Evolutionary conservation across 148 eudicot genomes (phyloP).

Genomic region (Rhododendron henanense): DNA sequence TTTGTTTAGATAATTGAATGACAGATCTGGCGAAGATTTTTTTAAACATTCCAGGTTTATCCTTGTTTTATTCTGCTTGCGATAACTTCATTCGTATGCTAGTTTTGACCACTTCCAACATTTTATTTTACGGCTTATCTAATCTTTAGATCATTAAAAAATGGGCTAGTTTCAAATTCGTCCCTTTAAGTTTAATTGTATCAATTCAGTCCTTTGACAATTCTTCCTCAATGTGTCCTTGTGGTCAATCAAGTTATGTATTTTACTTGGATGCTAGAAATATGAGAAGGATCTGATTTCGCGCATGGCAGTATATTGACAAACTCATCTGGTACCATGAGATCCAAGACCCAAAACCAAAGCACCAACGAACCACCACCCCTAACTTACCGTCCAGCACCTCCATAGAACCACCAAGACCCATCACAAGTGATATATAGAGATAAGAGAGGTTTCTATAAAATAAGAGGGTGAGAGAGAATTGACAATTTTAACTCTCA

Average conservation of each 20-base stretch:
- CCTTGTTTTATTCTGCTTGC: not conserved
- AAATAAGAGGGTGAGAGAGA: no score
- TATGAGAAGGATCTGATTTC: not conserved
- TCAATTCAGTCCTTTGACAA: not conserved
- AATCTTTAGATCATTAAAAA: not conserved
- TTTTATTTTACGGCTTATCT: not conserved
- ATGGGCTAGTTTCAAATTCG: not conserved
- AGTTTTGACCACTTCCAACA: not conserved
- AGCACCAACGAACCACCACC: not conserved
- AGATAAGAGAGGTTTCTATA: no score
- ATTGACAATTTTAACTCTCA: no score
- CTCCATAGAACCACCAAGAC: not conserved
- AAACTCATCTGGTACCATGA: not conserved
- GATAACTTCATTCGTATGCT: not conserved
- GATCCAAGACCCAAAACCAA: not conserved
- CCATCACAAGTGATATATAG: not conserved
- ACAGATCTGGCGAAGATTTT: not conserved
- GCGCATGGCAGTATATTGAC: not conserved
- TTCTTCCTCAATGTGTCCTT: not conserved
- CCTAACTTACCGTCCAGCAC: not conserved
- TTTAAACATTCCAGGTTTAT: not conserved
- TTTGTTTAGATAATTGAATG: not conserved
- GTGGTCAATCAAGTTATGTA: not conserved
- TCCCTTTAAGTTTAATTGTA: not conserved
- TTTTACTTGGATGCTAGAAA: not conserved